Base-by-base conservation (phyloP, 176 grass and related monocot genomes). In the Miscanthus lutarioriparius region DNA sequence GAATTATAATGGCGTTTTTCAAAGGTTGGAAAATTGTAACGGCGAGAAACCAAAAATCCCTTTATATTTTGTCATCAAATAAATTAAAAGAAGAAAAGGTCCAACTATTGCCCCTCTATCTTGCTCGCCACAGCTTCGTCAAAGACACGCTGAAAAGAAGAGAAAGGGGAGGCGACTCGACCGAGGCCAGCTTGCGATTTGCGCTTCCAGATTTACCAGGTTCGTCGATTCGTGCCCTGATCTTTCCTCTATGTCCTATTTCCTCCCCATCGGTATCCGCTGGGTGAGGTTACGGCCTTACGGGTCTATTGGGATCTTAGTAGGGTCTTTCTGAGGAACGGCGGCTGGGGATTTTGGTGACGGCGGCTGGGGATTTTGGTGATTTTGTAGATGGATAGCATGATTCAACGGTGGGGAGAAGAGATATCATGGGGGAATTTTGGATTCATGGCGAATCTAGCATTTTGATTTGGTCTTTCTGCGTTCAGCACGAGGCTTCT, bases 101-200 rank as follows among this genome's bases (percentile, higher is more conserved):
- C 43, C 14, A 75, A 75, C 32, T 53, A 75, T 53, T 33, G 26
- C 26, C 16, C 28, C n/a, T 72, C 70, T 71, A 15, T 44, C 69
- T 71, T 65, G n/a, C 58, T 45, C 6, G 40, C 80, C 56, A 33
- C 70, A 16, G 56, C 62, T 54, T 26, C 66, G 53, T 86, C 67
- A 79, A 64, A 72, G 67, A 49, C 53, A 72, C 67, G 40, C 67
- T 33, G 84, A 79, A 80, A 86, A 37, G 65, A 78, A 43, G 20
- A 32, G 16, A 69, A 44, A 13, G 28, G 7, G 22, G 77, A 66
- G 59, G 68, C 56, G 58, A 74, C 58, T 77, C 84, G 8, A 3
- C 20, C 59, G 25, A 86, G 58, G 44, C 59, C 44, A 23, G 38
- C 64, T 33, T 65, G 69, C 41, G 78, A 74, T 28, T 54, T 4